Percentiles rank a stretch among this genome's conserved stretches.
Evolutionary conservation across 192 early-diverging fungal species (phyloP).

Genomic region (Phlyctochytrium arcticum): DNA sequence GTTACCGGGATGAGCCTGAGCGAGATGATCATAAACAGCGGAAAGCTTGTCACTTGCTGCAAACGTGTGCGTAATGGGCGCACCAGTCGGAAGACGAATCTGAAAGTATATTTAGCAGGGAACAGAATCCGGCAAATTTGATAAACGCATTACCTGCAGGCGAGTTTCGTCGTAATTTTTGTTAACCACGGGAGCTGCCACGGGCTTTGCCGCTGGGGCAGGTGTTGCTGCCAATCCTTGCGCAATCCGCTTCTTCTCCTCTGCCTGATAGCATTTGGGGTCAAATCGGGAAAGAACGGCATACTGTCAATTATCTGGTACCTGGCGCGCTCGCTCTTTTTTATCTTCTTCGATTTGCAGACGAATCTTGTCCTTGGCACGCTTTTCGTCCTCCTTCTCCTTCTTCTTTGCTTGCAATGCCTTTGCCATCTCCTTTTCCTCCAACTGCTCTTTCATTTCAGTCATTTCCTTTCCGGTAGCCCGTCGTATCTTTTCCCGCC

Average conservation of each 20-base stretch:
- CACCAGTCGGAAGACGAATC: slow-evolving; percentile 56
- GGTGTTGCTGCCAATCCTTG: slow-evolving; percentile 25
- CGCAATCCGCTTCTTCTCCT: slow-evolving; percentile 31
- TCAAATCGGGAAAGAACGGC: too few species aligned
- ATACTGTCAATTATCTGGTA: slow-evolving; percentile 23
- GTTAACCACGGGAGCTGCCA: slow-evolving; percentile 32
- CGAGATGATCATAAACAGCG: slow-evolving; percentile 57
- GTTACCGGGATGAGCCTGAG: slow-evolving; percentile 21
- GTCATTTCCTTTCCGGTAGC: slow-evolving; percentile 71
- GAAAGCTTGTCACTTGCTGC: slow-evolving; percentile 52
- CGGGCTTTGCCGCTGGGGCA: slow-evolving; percentile 16
- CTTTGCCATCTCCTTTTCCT: slow-evolving; percentile 74
- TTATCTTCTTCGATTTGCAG: slow-evolving; percentile 79
- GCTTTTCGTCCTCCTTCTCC: slow-evolving; percentile 75
- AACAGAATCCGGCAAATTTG: background rate
- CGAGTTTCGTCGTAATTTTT: slow-evolving; percentile 71
- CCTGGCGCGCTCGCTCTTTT: slow-evolving; percentile 62
- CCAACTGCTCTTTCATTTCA: slow-evolving; percentile 60
- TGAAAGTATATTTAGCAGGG: slow-evolving; percentile 13
- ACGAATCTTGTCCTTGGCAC: slow-evolving; percentile 71
- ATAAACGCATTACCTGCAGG: slow-evolving; percentile 57
- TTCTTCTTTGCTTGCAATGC: slow-evolving; percentile 60
- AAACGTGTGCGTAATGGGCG: slow-evolving; percentile 63
- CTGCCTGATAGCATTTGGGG: slow-evolving; percentile 12
- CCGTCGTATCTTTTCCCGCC: slow-evolving; percentile 63